These are phyloP conservation scores for Recurvomyces mirabilis DNA, from an alignment of 495 filamentous ascomycete species.

Conservation along the genomic window DNA sequence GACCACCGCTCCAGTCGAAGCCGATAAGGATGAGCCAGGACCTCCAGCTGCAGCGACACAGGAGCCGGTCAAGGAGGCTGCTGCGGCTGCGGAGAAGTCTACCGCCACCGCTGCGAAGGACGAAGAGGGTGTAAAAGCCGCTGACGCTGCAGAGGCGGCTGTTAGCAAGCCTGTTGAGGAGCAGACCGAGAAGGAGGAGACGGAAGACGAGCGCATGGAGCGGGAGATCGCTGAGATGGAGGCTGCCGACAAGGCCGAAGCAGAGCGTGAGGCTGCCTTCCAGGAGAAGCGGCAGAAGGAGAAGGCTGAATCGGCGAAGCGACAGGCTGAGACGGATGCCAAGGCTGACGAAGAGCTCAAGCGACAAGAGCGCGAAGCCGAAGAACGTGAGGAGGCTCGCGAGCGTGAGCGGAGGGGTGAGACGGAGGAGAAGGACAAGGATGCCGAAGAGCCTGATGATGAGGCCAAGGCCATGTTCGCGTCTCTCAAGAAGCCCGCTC, in stretches of 20 bases:
- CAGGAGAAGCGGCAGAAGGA: conserved; percentile 30
- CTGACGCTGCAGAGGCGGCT: conserved; percentile 17
- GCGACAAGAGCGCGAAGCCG: conserved; percentile 32
- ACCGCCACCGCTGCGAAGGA: conserved; percentile 27
- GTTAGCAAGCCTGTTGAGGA: conserved; percentile 13
- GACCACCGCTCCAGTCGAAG: no score
- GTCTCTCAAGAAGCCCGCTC: conserved; percentile 45
- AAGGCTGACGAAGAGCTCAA: conserved; percentile 30
- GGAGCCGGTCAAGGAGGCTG: conserved; percentile 25
- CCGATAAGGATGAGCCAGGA: conserved; percentile 13
- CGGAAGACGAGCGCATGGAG: conserved; percentile 31
- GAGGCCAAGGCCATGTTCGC: conserved; percentile 37
- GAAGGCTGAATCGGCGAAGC: conserved; percentile 23
- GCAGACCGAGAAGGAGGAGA: conserved; percentile 16
- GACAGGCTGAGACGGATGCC: conserved; percentile 23
- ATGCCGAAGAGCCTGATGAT: conserved; percentile 26
- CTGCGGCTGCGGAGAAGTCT: conserved; percentile 34
- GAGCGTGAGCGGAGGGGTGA: conserved; percentile 19
- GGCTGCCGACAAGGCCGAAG: conserved; percentile 28
- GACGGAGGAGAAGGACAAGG: conserved; percentile 14
- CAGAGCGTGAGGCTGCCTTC: conserved; percentile 30
- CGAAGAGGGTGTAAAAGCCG: conserved; percentile 20
- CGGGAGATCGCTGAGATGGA: conserved; percentile 35
- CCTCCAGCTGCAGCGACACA: conserved; percentile 28
- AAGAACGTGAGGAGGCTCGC: conserved; percentile 29